Conservation (phyloP, 2,329 filamentous ascomycete genomes). For the Sporothrix pallida region DNA sequence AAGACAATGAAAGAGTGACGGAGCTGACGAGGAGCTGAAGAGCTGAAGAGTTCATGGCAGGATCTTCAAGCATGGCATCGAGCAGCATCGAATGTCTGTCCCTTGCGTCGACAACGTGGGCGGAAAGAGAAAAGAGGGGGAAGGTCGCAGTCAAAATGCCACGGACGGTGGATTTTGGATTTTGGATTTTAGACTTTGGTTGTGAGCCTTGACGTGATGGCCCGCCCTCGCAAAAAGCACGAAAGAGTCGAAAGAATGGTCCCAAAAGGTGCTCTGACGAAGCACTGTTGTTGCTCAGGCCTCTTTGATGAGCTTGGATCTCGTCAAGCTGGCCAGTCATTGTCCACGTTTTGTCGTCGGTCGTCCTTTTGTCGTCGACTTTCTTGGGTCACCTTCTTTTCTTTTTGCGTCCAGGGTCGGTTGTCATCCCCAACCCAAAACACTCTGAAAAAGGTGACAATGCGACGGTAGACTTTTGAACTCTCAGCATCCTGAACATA, state of each 20-base stretch:
- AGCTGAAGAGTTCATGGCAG: not conserved
- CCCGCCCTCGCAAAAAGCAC: too few relatives aligned
- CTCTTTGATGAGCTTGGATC: not conserved
- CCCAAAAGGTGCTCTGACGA: not conserved
- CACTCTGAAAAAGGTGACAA: not conserved
- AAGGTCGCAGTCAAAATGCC: too few relatives aligned
- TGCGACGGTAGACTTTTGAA: not conserved
- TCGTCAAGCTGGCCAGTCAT: not conserved
- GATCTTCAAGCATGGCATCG: not conserved
- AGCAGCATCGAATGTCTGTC: not conserved
- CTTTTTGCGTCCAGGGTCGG: too few relatives aligned
- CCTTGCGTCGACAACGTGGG: conserved; percentile 15
- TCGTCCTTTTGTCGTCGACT: not conserved
- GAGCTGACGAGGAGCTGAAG: not conserved
- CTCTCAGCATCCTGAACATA: too few relatives aligned
- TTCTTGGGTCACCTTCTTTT: too few relatives aligned
- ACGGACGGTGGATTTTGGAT: too few relatives aligned
- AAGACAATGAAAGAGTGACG: not conserved
- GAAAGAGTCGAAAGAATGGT: too few relatives aligned
- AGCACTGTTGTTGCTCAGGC: not conserved
- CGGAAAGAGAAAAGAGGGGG: not conserved
- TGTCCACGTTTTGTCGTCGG: not conserved
- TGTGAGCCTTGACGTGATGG: too few relatives aligned
- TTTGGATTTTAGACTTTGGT: too few relatives aligned
- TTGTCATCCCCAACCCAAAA: conserved; percentile 7